Conservation (phyloP, 805 yeast genomes). For the Nakazawaea sp. region DNA sequence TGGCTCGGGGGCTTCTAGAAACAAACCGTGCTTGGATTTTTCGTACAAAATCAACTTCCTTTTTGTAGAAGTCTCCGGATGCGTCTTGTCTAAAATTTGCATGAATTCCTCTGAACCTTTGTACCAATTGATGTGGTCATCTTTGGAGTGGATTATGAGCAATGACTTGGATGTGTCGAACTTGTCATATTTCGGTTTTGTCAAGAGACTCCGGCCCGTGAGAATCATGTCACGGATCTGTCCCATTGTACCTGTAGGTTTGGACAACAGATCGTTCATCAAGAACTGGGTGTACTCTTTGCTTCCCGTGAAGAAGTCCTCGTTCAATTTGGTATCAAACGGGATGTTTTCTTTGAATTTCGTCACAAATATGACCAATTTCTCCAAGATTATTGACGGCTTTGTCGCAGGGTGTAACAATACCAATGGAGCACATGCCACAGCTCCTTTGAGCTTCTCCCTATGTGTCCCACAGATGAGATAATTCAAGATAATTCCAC, state of each 20-base stretch:
- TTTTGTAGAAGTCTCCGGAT: slow-evolving; percentile 15
- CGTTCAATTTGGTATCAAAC: slow-evolving; percentile 46
- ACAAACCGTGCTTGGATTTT: slow-evolving; percentile 36
- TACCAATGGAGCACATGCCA: slow-evolving; percentile 56
- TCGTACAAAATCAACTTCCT: slow-evolving; percentile 15
- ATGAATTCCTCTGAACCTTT: slow-evolving; percentile 38
- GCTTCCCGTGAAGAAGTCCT: slow-evolving; percentile 50
- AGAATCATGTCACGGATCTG: slow-evolving; percentile 54
- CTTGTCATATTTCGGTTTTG: slow-evolving; percentile 23
- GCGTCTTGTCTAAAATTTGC: slow-evolving; percentile 22
- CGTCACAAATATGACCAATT: slow-evolving; percentile 33
- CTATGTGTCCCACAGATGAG: slow-evolving; percentile 20
- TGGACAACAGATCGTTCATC: slow-evolving; percentile 26
- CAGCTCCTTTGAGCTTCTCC: slow-evolving; percentile 38
- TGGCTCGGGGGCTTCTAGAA: slow-evolving; percentile 37
- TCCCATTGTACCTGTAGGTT: slow-evolving; percentile 48
- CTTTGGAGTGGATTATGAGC: slow-evolving; percentile 53
- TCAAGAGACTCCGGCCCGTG: slow-evolving; percentile 50
- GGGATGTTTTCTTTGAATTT: slow-evolving; percentile 38
- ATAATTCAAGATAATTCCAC: slow-evolving; percentile 62
- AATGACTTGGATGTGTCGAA: slow-evolving; percentile 37
- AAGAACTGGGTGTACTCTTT: slow-evolving; percentile 38
- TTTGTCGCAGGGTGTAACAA: slow-evolving; percentile 48
- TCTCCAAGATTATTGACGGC: slow-evolving; percentile 39
- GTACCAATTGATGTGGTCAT: slow-evolving; percentile 55